Conservation (phyloP, 495 filamentous ascomycete species). For the Thermothielavioides terrestris region DNA sequence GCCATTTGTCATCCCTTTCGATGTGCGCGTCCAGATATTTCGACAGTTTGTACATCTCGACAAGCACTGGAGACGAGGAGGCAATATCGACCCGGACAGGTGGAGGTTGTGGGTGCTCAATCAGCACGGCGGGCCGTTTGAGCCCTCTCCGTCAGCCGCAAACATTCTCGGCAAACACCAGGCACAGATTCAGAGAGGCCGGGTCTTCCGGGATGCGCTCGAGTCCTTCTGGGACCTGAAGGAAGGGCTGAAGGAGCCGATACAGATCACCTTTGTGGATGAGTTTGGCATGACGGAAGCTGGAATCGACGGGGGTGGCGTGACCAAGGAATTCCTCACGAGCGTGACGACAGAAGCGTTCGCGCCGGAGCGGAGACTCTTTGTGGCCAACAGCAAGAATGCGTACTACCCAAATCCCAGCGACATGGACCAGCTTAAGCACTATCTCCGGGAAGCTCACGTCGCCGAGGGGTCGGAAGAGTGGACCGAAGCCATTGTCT, state of each 20-base stretch:
- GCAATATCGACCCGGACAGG: slow-evolving; percentile 64
- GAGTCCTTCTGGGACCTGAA: slow-evolving; percentile 74
- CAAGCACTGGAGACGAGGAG: slow-evolving; percentile 65
- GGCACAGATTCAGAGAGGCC: slow-evolving; percentile 70
- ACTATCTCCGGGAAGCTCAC: slow-evolving; percentile 46
- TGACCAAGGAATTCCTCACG: slow-evolving; percentile 95
- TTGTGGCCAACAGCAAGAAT: slow-evolving; percentile 82
- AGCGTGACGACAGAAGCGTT: slow-evolving; percentile 88
- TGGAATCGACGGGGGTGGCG: slow-evolving; percentile 93
- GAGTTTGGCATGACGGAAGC: slow-evolving; percentile 79
- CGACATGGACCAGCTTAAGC: slow-evolving; percentile 63
- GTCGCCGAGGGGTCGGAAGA: slow-evolving; percentile 40
- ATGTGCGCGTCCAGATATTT: slow-evolving; percentile 87
- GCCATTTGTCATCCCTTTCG: slow-evolving; percentile 94
- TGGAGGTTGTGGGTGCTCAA: slow-evolving; percentile 63
- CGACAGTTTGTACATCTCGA: slow-evolving; percentile 82
- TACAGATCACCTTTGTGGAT: slow-evolving; percentile 95
- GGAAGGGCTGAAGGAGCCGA: slow-evolving; percentile 86
- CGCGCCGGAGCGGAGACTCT: slow-evolving; percentile 40
- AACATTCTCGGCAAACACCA: slow-evolving; percentile 63
- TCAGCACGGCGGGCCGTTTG: slow-evolving; percentile 23
- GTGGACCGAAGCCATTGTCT: slow-evolving; percentile 49
- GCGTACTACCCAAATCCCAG: slow-evolving; percentile 83
- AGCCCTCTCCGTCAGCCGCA: slow-evolving; percentile 19
- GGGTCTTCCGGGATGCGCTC: slow-evolving; percentile 79